Percentiles rank a stretch among this genome's conserved stretches.
Conservation (phyloP, 306 rosid genomes). For the Astragalus glycyphyllos region DNA sequence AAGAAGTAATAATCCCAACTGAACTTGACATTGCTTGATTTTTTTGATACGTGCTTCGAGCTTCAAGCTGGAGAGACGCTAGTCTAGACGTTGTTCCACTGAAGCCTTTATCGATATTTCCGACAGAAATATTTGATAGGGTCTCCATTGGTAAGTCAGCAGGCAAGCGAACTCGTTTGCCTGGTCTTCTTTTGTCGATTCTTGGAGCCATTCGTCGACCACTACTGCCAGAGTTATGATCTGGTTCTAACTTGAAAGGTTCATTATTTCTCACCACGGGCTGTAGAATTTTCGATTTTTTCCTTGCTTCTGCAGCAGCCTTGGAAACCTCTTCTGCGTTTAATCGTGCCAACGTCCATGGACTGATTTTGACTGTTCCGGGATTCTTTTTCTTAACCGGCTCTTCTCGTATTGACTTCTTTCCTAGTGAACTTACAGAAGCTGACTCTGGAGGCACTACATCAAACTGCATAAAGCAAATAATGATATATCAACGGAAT, state of each 20-base stretch:
- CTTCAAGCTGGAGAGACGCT: slow-evolving; percentile 88
- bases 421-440: slow-evolving; percentile 82
- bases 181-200: slow-evolving; percentile 69
- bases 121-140: slow-evolving; percentile 55
- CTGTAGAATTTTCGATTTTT: slow-evolving; percentile 88
- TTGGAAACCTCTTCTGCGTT: slow-evolving; percentile 93
- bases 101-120: slow-evolving; percentile 62
- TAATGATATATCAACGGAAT: no score
- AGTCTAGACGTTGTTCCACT: slow-evolving; percentile 65
- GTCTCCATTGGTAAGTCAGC: slow-evolving; percentile 79
- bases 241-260: slow-evolving; percentile 63
- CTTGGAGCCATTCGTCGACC: slow-evolving; percentile 68
- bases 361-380: slow-evolving; percentile 88
- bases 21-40: slow-evolving; percentile 77
- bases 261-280: slow-evolving; percentile 68
- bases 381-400: slow-evolving; percentile 73
- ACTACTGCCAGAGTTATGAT: slow-evolving; percentile 70
- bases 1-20: slow-evolving; percentile 72
- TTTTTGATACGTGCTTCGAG: slow-evolving; percentile 72
- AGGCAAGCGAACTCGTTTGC: slow-evolving; percentile 80
- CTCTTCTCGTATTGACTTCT: slow-evolving; percentile 63
- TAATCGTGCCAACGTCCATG: slow-evolving; percentile 93
- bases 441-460: slow-evolving; percentile 95
- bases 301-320: slow-evolving; percentile 98
- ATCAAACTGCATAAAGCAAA: slow-evolving; percentile 70